A percentile compares a stretch with the other conserved stretches of the same genome.
phyloP scores from a whole-genome alignment of 495 filamentous ascomycete species.

The Penicillium herquei region DNA sequence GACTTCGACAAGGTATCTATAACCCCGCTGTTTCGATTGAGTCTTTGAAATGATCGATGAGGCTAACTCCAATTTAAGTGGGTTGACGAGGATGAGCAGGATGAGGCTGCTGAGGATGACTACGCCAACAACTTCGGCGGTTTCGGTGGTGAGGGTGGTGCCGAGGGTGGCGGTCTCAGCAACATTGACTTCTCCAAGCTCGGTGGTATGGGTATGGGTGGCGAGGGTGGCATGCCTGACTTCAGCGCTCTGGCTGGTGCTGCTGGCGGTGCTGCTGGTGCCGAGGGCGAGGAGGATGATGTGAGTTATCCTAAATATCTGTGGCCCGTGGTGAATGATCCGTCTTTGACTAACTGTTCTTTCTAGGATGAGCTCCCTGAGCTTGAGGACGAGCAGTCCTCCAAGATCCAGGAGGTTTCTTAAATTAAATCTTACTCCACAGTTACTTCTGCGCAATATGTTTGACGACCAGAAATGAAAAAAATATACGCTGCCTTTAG shows the following conservation, averaged over 20 bases:
- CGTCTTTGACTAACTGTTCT: slow-evolving; percentile 33
- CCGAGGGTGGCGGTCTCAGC: slow-evolving; percentile 52
- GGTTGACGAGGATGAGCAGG: slow-evolving; percentile 99
- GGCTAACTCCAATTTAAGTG: slow-evolving; percentile 55
- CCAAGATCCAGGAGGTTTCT: slow-evolving; percentile 59
- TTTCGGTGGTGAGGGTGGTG: slow-evolving; percentile 49
- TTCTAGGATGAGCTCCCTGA: slow-evolving; percentile 64
- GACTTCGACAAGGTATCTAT: slow-evolving; percentile 90
- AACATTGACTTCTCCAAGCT: slow-evolving; percentile 90
- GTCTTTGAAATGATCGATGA: background rate
- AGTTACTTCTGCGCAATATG: slow-evolving; percentile 20
- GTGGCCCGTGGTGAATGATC: no score
- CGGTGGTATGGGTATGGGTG: slow-evolving; percentile 52
- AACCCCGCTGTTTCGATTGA: background rate
- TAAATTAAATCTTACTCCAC: slow-evolving; percentile 26
- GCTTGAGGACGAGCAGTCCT: slow-evolving; percentile 49
- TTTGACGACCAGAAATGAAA: slow-evolving; percentile 32
- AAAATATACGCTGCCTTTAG: slow-evolving; percentile 9
- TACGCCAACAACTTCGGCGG: slow-evolving; percentile 66
- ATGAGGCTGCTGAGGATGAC: slow-evolving; percentile 81
- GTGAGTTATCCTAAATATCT: slow-evolving; percentile 34
- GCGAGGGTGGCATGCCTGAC: slow-evolving; percentile 39
- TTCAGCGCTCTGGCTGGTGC: slow-evolving; percentile 45
- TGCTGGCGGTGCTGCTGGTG: slow-evolving; percentile 44
- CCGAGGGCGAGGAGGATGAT: slow-evolving; percentile 60